phyloP scores from a whole-genome alignment of 2,329 filamentous ascomycete genomes.

The Fusarium sp. region DNA sequence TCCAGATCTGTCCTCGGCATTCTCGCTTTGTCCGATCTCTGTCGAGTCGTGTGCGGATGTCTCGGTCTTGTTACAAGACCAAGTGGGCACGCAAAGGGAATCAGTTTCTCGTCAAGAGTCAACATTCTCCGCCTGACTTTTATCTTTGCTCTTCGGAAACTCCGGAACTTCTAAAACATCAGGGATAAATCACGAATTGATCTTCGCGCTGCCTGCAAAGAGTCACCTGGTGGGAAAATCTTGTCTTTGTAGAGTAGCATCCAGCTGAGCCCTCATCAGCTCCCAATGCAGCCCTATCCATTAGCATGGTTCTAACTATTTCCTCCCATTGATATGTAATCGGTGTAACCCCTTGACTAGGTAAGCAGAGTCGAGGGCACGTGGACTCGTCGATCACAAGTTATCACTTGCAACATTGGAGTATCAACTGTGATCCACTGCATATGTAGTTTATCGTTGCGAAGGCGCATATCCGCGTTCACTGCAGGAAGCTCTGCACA shows the following conservation, averaged over 20 bases:
- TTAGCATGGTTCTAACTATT: background rate
- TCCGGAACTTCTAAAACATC: conserved; percentile 5
- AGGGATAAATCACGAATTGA: conserved; percentile 1
- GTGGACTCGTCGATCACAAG: background rate
- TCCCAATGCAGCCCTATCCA: conserved; percentile 19
- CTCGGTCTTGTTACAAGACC: conserved; percentile 1
- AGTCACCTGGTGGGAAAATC: conserved; percentile 10
- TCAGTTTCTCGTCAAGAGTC: background rate
- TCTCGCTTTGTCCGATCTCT: conserved; percentile 1
- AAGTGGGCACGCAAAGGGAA: background rate
- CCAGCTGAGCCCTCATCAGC: conserved; percentile 3
- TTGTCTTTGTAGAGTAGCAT: conserved; percentile 15
- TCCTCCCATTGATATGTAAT: background rate
- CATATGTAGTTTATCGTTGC: background rate
- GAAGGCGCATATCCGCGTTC: background rate
- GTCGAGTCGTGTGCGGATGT: background rate
- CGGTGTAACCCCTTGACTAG: background rate
- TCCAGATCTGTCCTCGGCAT: conserved; percentile 17
- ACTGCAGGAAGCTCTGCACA: background rate
- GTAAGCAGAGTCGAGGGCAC: background rate
- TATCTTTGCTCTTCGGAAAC: background rate
- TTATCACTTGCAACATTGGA: background rate
- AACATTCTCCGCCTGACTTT: background rate
- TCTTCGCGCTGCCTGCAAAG: background rate
- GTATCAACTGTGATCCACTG: background rate